phyloP scores from a whole-genome alignment of 2,329 filamentous ascomycete genomes.

The Colletotrichum trifolii region DNA sequence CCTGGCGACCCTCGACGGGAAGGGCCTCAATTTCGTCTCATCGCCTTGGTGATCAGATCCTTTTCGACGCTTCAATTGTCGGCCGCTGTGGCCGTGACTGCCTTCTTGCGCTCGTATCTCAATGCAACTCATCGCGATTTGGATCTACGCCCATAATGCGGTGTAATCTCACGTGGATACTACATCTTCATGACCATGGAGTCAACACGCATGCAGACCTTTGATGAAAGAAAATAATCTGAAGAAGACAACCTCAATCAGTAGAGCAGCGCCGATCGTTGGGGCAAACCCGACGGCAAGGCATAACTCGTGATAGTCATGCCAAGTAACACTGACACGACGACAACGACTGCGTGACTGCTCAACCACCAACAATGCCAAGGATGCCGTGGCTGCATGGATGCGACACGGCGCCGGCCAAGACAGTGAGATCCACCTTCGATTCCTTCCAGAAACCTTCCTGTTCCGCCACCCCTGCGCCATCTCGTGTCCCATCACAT shows the following conservation, averaged over 20 bases:
- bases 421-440: background rate
- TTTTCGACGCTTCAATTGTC: background rate
- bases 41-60: conserved; percentile 3
- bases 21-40: background rate
- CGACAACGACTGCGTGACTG: background rate
- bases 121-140: no score
- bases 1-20: conserved; percentile 1
- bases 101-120: background rate
- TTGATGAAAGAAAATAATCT: no score
- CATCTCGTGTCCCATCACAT: background rate
- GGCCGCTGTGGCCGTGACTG: background rate
- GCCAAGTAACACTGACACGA: background rate
- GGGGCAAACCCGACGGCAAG: no score
- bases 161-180: no score
- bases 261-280: no score
- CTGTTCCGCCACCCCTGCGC: conserved; percentile 31
- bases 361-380: background rate
- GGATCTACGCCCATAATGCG: no score
- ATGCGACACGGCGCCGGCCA: no score
- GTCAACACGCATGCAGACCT: no score
- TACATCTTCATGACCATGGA: no score
- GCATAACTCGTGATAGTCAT: no score
- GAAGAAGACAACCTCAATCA: no score
- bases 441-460: conserved; percentile 34
- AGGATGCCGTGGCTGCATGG: background rate